Conservation (phyloP, 1,139 yeast genomes). For the Diutina catenulata region DNA sequence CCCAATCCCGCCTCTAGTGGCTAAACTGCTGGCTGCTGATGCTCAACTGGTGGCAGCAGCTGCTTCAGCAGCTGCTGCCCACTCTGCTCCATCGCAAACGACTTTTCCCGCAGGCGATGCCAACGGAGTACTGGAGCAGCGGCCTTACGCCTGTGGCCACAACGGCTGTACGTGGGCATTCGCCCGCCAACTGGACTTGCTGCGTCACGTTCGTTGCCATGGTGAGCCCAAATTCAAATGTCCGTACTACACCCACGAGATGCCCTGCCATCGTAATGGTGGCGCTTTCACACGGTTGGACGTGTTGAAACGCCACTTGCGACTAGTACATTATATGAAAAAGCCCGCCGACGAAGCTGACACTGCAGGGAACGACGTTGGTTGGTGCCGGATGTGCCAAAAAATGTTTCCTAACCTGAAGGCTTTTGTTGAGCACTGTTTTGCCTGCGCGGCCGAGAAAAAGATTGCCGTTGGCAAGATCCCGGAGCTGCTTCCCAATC, state of each 20-base stretch:
- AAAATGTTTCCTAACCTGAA: conserved; percentile 44
- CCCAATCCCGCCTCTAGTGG: too few relatives aligned
- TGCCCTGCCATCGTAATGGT: conserved; percentile 61
- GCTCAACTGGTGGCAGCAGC: too few relatives aligned
- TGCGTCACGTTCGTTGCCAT: conserved; percentile 56
- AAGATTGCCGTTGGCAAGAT: background rate
- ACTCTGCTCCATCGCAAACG: too few relatives aligned
- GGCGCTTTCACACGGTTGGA: conserved; percentile 63
- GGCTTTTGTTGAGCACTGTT: conserved; percentile 54
- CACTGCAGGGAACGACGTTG: conserved; percentile 31
- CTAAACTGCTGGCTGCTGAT: too few relatives aligned
- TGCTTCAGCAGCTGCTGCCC: too few relatives aligned
- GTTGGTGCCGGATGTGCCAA: conserved; percentile 57
- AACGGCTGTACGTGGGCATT: conserved; percentile 58
- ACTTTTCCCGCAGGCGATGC: background rate
- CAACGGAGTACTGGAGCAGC: conserved; percentile 4
- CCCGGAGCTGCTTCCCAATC: background rate
- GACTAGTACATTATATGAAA: conserved; percentile 52
- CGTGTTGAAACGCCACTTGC: conserved; percentile 57
- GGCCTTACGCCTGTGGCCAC: conserved; percentile 39
- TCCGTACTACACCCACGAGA: conserved; percentile 57
- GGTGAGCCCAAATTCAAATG: conserved; percentile 54
- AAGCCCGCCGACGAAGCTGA: conserved; percentile 14
- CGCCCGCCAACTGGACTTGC: conserved; percentile 51
- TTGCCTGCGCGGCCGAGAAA: conserved; percentile 39